phyloP scores from a whole-genome alignment of 2,329 filamentous ascomycete genomes.

The Nemania bipapillata region DNA sequence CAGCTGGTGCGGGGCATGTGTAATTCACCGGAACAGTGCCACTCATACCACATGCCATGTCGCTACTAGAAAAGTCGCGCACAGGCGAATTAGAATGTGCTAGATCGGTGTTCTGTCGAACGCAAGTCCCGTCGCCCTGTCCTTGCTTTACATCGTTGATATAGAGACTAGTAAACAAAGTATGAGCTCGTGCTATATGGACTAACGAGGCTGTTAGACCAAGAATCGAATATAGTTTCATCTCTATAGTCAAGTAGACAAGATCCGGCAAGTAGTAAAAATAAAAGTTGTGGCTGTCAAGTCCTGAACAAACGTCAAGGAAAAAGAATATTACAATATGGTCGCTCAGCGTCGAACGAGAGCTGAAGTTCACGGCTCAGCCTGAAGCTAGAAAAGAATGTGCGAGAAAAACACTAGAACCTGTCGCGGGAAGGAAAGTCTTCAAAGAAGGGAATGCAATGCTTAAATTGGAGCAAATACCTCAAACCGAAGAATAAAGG shows the following conservation, averaged over 20 bases:
- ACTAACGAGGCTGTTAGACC: conserved; percentile 24
- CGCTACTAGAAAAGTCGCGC: conserved; percentile 63
- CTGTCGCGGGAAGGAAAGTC: conserved; percentile 4
- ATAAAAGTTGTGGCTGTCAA: background rate
- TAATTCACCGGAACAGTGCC: conserved; percentile 58
- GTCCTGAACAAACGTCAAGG: background rate
- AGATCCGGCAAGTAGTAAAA: background rate
- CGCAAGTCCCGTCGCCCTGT: conserved; percentile 76
- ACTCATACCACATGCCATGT: conserved; percentile 73
- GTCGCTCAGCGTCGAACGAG: conserved; percentile 18
- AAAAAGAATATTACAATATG: background rate
- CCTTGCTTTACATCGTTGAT: conserved; percentile 72
- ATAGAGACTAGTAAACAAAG: conserved; percentile 70
- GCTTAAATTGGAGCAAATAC: conserved; percentile 19
- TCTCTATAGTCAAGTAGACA: conserved; percentile 36
- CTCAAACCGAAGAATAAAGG: conserved; percentile 13
- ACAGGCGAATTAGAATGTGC: conserved; percentile 67
- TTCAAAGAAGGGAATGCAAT: conserved; percentile 29
- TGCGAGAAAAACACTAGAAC: background rate
- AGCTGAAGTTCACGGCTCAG: conserved; percentile 27
- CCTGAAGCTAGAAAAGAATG: conserved; percentile 28
- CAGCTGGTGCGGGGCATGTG: conserved; percentile 61
- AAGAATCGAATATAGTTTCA: conserved; percentile 50
- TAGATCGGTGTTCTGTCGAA: conserved; percentile 69
- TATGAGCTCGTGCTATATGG: conserved; percentile 60